Evolutionary conservation across 73 alveolate species (phyloP), one percentile per base, ranked within the genome.

Genomic region (Blepharisma stoltei): DNA sequence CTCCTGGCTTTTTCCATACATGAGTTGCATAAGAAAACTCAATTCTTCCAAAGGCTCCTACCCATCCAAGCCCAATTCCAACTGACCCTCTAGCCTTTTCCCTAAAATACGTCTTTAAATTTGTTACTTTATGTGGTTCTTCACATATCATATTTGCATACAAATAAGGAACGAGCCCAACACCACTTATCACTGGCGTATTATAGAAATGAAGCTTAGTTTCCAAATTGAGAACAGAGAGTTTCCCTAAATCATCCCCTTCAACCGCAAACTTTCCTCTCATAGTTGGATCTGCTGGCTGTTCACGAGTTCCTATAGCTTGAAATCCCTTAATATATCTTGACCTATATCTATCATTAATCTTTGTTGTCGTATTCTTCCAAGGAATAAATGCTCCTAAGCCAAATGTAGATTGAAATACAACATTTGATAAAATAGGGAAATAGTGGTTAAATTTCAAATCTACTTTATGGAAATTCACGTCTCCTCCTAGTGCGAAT

Each of bases 31-130:
- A 60, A 60, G 45, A n/a, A 60, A 60, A 14, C 23, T 60, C 73
- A n/a, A 60, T n/a, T 25, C 73, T 60, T 14, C 46, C 73, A 5
- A n/a, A 8, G 2, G 47, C 47, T 20, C 14, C n/a, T 8, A 14
- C 23, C 48, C 14, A 60, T 20, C 73, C 73, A 60, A 60, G 14
- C 14, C 73, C 73, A 60, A 60, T 14, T 25, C 73, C 73, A 60
- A 25, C 73, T 14, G 73, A 14, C 37, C 73, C 38, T 60, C 73
- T 60, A n/a, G 23, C 73, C 2, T 60, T 14, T 20, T 60, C 73
- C 73, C 46, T n/a, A 14, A 25, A n/a, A 60, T 60, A 60, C 14
- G 14, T 60, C 46, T 38, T 60, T 9, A 60, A 20, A 60, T 14
- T 20, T 14, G 48, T 60, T 8, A 60, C 38, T 60, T 60, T 60